Evolutionary conservation across 129 eudicot genomes (phyloP), one percentile per base, ranked within the genome.

Genomic region (Erigeron canadensis): DNA sequence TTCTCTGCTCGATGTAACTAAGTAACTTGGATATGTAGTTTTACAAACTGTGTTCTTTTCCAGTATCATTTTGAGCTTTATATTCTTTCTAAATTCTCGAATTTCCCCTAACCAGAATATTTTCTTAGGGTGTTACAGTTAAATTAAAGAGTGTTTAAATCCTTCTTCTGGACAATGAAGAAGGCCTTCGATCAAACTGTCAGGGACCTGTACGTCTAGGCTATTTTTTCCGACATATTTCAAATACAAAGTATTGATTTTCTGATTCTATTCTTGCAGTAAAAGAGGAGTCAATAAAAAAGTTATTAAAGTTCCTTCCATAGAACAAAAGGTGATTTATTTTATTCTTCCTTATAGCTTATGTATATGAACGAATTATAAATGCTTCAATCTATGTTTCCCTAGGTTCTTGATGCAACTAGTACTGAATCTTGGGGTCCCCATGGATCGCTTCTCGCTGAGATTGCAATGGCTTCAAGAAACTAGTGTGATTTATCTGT

Each of bases 381-480:
- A 38, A 23, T 39, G 56, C 13, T 69, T 69, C 2, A 13, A 15
- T 51, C 22, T 12, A 73, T 69, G 43, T 46, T 41, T 69, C 7
- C 71, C 41, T 63, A 95, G 99, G 96, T 95, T 81, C 94, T 90
- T 44, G 99, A 95, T 86, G 96, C 97, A 54, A 95, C 99, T 63
- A 95, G 99, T 84, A 95, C 90, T 72, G 99, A 95, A 87, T 84
- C 99, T 15, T 95, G 99, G 99, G 99, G 99, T 75, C 97, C 99
- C 40, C 99, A 95, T 86, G 99, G 99, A 71, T 84, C 99, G 8
- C 91, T 83, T 75, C 99, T 95, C 76, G 91, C 97, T 76, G 99
- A 95, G 59, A 88, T 95, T 76, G 97, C 99, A 21, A 82, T 90
- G 79, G 96, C 97, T 67, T 75, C 97, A 60, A 90, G 86, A 90